Evolutionary conservation across 495 filamentous ascomycete species (phyloP).

Genomic region (Hapsidospora chrysogenum): DNA sequence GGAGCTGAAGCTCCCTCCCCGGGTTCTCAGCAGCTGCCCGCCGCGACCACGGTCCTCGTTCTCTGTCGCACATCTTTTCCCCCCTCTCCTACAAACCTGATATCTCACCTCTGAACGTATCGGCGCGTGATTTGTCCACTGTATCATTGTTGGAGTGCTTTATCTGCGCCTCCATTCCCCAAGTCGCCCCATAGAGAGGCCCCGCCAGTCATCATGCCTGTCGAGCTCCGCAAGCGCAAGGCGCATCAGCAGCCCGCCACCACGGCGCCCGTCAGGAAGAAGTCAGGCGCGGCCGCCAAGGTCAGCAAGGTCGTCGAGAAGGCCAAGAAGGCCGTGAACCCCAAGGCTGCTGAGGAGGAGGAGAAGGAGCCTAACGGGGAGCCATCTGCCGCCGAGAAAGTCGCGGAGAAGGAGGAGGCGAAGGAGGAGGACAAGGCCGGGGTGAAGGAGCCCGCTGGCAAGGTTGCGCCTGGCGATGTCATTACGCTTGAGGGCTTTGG

Average conservation of each 20-base stretch:
- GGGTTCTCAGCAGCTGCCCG: too few relatives aligned
- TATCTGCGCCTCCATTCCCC: too few relatives aligned
- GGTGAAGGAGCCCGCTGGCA: constrained; percentile 8
- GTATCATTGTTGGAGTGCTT: too few relatives aligned
- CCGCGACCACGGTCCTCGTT: too few relatives aligned
- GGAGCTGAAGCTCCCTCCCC: too few relatives aligned
- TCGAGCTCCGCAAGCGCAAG: constrained; percentile 64
- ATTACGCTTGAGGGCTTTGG: constrained; percentile 59
- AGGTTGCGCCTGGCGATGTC: constrained; percentile 26
- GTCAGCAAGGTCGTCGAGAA: constrained; percentile 23
- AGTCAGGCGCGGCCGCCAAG: constrained; percentile 22
- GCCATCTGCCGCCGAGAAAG: background rate
- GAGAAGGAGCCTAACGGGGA: constrained; percentile 10
- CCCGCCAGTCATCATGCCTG: too few relatives aligned
- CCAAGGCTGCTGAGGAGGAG: constrained; percentile 10
- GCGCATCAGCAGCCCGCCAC: constrained; percentile 37
- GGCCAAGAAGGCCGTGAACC: background rate
- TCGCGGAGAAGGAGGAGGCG: constrained; percentile 6
- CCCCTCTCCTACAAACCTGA: too few relatives aligned
- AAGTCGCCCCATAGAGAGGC: too few relatives aligned
- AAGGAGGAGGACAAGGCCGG: constrained; percentile 9
- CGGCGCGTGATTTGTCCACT: too few relatives aligned
- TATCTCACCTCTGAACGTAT: too few relatives aligned
- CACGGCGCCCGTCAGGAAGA: constrained; percentile 32
- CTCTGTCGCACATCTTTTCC: too few relatives aligned